Conservation (phyloP, 805 yeast genomes). For the Barnettozyma sp. region DNA sequence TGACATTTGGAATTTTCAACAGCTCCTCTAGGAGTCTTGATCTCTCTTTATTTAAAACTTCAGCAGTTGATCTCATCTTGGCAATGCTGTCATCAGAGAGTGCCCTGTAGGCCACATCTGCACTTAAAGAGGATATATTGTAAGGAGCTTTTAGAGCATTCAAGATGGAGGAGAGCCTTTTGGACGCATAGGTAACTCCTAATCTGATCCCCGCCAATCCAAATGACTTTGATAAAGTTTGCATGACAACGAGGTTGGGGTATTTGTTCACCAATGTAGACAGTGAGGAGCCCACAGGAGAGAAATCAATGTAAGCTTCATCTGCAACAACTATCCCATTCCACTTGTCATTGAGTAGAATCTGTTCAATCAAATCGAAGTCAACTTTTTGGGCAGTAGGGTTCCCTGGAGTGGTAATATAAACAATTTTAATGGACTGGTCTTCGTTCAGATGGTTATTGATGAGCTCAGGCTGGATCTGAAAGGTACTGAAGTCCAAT, state of each 20-base stretch:
- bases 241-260: slow-evolving; percentile 81
- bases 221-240: slow-evolving; percentile 89
- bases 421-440: slow-evolving; percentile 60
- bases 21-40: slow-evolving; percentile 44
- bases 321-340: slow-evolving; percentile 81
- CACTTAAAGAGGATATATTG: slow-evolving; percentile 77
- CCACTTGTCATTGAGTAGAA: slow-evolving; percentile 45
- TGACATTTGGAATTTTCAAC: slow-evolving; percentile 53
- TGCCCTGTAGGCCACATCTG: slow-evolving; percentile 71
- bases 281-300: slow-evolving; percentile 58
- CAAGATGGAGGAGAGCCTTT: slow-evolving; percentile 55
- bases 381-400: slow-evolving; percentile 76
- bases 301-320: slow-evolving; percentile 92
- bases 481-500: slow-evolving; percentile 57
- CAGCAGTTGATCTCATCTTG: slow-evolving; percentile 51
- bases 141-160: slow-evolving; percentile 96
- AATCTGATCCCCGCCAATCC: slow-evolving; percentile 93
- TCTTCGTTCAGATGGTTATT: slow-evolving; percentile 48
- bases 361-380: slow-evolving; percentile 38
- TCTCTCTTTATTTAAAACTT: slow-evolving; percentile 49
- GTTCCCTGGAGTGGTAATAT: slow-evolving; percentile 93
- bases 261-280: slow-evolving; percentile 73
- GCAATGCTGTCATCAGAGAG: slow-evolving; percentile 49
- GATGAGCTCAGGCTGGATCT: slow-evolving; percentile 52
- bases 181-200: slow-evolving; percentile 69